A percentile compares a stretch with the other conserved stretches of the same genome.
These are phyloP conservation scores for Ambispora gerdemannii DNA, from an alignment of 192 early-diverging fungal genomes.

Conservation along the genomic window DNA sequence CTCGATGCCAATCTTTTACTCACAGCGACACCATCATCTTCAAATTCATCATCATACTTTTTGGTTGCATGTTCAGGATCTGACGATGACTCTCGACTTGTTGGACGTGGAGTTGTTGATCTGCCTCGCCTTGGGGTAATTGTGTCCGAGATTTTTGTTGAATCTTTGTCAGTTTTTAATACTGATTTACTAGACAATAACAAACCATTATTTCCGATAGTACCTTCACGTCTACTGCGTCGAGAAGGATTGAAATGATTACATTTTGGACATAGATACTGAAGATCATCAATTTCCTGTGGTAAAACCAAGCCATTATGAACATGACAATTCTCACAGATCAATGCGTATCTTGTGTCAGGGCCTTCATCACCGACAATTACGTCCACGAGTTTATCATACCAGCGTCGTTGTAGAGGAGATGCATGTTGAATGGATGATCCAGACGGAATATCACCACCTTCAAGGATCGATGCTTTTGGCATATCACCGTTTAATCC, in stretches of 20 bases:
- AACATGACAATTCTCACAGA: slow-evolving; percentile 85
- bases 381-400: slow-evolving; percentile 89
- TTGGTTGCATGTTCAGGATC: background rate
- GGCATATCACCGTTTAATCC: background rate
- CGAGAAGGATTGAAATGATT: slow-evolving; percentile 55
- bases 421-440: background rate
- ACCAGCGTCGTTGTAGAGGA: slow-evolving; percentile 59
- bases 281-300: slow-evolving; percentile 72
- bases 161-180: background rate
- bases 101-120: slow-evolving; percentile 26
- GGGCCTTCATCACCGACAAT: slow-evolving; percentile 89
- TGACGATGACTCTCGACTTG: slow-evolving; percentile 5
- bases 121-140: slow-evolving; percentile 10
- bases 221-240: slow-evolving; percentile 27
- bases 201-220: background rate
- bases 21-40: slow-evolving; percentile 28
- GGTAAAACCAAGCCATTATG: slow-evolving; percentile 92
- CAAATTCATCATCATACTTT: slow-evolving; percentile 18
- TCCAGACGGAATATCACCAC: slow-evolving; percentile 18
- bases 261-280: slow-evolving; percentile 57
- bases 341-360: slow-evolving; percentile 88
- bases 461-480: background rate
- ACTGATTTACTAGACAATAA: background rate
- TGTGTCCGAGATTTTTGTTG: background rate
- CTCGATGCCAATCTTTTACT: slow-evolving; percentile 25